These are phyloP conservation scores for Metarhizium rileyi DNA, from an alignment of 2,329 filamentous ascomycete species.

Conservation along the genomic window DNA sequence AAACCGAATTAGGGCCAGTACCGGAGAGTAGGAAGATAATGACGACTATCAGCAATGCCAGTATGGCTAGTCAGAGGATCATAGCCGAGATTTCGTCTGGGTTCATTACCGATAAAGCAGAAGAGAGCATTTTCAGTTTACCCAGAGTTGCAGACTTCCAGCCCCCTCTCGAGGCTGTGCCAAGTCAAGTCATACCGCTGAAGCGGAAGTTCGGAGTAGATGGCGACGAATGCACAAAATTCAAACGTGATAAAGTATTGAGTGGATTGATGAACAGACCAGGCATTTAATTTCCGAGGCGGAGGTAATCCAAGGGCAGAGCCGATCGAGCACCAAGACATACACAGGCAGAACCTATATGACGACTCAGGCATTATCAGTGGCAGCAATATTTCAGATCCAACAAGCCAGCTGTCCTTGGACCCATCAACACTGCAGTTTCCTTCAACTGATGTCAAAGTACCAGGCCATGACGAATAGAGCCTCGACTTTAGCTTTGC, in stretches of 20 bases:
- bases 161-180: neutral
- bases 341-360: neutral
- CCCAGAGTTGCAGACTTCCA: conserved; percentile 5
- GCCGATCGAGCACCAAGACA: neutral
- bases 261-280: neutral
- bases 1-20: conserved; percentile 14
- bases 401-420: neutral
- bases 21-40: conserved; percentile 12
- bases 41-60: conserved; percentile 4
- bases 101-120: conserved; percentile 9
- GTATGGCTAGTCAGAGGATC: conserved; percentile 10
- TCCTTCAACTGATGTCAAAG: neutral
- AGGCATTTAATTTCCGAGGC: neutral
- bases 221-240: neutral
- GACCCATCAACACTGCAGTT: neutral
- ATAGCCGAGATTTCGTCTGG: conserved; percentile 19
- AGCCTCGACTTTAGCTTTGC: conserved; percentile 3
- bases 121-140: conserved; percentile 1
- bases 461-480: neutral
- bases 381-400: neutral
- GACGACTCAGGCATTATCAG: neutral
- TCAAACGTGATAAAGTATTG: neutral
- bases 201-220: neutral
- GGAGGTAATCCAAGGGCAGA: neutral
- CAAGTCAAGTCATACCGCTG: neutral